phyloP scores from a whole-genome alignment of 345 rosid species.

The Moricandia arvensis region DNA sequence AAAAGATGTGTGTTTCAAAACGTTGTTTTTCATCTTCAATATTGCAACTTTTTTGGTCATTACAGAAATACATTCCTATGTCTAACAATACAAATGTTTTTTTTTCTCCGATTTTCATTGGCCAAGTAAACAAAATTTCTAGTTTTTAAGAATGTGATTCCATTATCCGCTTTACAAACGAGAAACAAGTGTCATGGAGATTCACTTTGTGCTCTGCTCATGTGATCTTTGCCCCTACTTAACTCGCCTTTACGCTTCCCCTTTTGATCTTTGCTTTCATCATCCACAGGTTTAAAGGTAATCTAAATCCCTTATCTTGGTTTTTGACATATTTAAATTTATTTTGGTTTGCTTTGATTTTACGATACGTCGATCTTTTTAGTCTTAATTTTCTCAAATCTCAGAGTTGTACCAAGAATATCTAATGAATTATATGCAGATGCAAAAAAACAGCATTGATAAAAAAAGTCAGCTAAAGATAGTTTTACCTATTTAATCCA shows the following conservation, averaged over 20 bases:
- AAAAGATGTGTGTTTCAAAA: no score
- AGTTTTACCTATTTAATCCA: not conserved
- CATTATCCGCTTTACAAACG: not conserved
- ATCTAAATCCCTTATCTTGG: not conserved
- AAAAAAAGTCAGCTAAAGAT: not conserved
- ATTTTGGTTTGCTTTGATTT: not conserved
- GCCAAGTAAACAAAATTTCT: not conserved
- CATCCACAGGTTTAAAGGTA: not conserved
- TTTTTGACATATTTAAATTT: not conserved
- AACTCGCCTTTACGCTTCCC: slow-evolving; percentile 30
- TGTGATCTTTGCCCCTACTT: slow-evolving; percentile 34
- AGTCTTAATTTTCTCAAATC: not conserved
- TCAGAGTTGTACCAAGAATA: not conserved
- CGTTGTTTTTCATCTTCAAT: no score
- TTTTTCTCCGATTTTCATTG: no score
- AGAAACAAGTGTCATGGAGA: slow-evolving; percentile 5
- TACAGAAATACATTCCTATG: no score
- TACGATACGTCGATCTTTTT: not conserved
- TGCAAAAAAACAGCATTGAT: not conserved
- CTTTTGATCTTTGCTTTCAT: slow-evolving; percentile 22
- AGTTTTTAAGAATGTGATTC: not conserved
- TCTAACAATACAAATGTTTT: no score
- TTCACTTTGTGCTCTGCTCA: slow-evolving; percentile 16
- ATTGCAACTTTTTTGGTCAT: no score
- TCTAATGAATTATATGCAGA: not conserved